Evolutionary conservation across 495 filamentous ascomycete genomes (phyloP), one percentile per base, ranked within the genome.

Genomic region (Trichoderma erinaceum): DNA sequence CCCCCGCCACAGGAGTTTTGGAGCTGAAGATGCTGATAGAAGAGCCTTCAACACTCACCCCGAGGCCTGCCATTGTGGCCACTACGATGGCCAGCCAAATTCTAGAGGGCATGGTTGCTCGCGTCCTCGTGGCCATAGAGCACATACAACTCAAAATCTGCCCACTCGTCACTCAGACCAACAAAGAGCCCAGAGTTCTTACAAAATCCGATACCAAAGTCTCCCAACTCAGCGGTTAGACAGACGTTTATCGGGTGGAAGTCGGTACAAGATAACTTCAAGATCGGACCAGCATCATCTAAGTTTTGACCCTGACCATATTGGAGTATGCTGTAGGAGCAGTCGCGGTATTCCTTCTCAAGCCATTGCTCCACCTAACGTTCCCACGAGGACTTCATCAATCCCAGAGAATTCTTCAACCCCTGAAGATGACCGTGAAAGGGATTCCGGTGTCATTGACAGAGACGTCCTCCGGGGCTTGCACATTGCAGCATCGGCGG

Each of bases 401-500:
- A 48, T 38, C 4, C 61, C 13, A 15, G 56, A 61, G 56, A 61
- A 25, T 18, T 5, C 7, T 32, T 10, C 56, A 13, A 29, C 23
- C 27, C 15, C 27, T 3, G 18, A 43, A 12, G 27, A 70, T 7
- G 68, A 71, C 29, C 70, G 74, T 15, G 73, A 77, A 4, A 78
- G 48, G 6, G 48, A 23, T 4, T 21, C 81, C 43, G 70, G 75
- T 41, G 76, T 80, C 64, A 75, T 68, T 29, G 78, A 82, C 64
- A 71, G 71, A 65, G 77, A 82, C 67, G 76, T 85, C 27, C 75
- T 84, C 56, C 77, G 75, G 48, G 83, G 83, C 1, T 74, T 85
- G 2, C 79, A 80, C 64, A 78, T 84, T 27, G 78, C 81, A 13
- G 79, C 80, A 52, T 77, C 78, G 0, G 83, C 83, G 10, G 82